Conservation (phyloP, 345 rosid species). For the Citrus reticulata region DNA sequence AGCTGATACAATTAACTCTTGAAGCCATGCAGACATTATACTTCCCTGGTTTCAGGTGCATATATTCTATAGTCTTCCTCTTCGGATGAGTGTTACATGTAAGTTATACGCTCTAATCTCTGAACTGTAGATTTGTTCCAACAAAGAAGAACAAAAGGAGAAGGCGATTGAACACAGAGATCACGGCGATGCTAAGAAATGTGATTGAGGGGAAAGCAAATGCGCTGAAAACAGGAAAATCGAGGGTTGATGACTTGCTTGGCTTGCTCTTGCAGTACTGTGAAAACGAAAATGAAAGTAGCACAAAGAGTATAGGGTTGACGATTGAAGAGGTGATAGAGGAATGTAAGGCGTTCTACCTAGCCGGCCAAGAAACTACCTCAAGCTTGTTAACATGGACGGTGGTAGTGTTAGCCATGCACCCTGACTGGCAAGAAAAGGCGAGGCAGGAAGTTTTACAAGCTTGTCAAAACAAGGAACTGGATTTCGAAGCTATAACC, state of each 20-base stretch:
- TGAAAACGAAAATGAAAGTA: conserved; percentile 13
- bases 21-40: conserved; percentile 37
- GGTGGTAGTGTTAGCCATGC: conserved; percentile 40
- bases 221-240: conserved; percentile 25
- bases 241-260: conserved; percentile 32
- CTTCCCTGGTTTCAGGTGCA: conserved; percentile 46
- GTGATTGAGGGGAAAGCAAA: conserved; percentile 30
- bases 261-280: conserved; percentile 33
- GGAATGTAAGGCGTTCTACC: conserved; percentile 53
- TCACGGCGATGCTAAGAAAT: conserved; percentile 26
- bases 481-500: conserved; percentile 24
- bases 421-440: conserved; percentile 52
- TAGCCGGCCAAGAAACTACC: conserved; percentile 66
- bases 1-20: conserved; percentile 23
- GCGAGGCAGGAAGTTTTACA: conserved; percentile 49
- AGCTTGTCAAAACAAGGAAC: conserved; percentile 28
- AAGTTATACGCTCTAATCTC: too few species aligned
- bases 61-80: too few species aligned
- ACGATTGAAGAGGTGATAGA: conserved; percentile 44
- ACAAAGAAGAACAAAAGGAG: conserved; percentile 48
- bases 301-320: conserved; percentile 1
- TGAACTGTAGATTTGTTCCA: conserved; percentile 35
- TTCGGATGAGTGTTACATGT: too few species aligned
- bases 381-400: conserved; percentile 49
- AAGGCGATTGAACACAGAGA: conserved; percentile 29